Evolutionary conservation across 139 green algal genomes (phyloP), one percentile per base, ranked within the genome.

Genomic region (Chlorella sp.): DNA sequence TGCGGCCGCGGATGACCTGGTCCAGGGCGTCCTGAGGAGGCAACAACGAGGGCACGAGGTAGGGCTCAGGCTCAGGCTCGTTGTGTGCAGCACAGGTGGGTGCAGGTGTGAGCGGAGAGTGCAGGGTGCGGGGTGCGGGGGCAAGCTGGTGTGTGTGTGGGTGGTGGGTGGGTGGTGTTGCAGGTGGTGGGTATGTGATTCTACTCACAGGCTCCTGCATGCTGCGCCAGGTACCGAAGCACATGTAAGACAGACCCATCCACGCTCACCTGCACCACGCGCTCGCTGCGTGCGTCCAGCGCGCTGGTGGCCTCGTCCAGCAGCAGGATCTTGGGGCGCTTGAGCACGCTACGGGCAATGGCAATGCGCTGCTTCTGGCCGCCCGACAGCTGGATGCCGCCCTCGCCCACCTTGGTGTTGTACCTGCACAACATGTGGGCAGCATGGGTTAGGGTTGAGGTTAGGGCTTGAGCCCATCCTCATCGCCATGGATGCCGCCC

Each of bases 281-380:
- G 71, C 74, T 89, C 91, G 33, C 74, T 88, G 66, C 90, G 83
- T 0, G 83, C 88, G 78, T 98, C 94, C 67, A 98, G 85, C 10
- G 93, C 93, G 1, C 42, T 88, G 0, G 93, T 97, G 22, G 93
- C 93, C 67, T 79, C 74, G 55, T 96, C 91, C 66, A 96, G 81
- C 35, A 96, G 32, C 27, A 69, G 32, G 5, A 69, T 24, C 24
- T 67, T 63, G 5, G 87, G 85, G 59, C 85, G 62, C 59, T 80
- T 85, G 59, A 90, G 69, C 55, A 92, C 73, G 1, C 87, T 86
- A 1, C 89, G 72, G 0, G 89, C 89, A 62, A 93, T 94, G 5
- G 88, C 90, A 50, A 97, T 83, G 35, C 92, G 87, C 85, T 97
- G 92, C 74, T 86, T 83, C 81, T 95, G 90, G 0, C 90, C 90